These are phyloP conservation scores for Ascochyta clinopodiicola DNA, from an alignment of 2,329 filamentous ascomycete species.

Conservation along the genomic window DNA sequence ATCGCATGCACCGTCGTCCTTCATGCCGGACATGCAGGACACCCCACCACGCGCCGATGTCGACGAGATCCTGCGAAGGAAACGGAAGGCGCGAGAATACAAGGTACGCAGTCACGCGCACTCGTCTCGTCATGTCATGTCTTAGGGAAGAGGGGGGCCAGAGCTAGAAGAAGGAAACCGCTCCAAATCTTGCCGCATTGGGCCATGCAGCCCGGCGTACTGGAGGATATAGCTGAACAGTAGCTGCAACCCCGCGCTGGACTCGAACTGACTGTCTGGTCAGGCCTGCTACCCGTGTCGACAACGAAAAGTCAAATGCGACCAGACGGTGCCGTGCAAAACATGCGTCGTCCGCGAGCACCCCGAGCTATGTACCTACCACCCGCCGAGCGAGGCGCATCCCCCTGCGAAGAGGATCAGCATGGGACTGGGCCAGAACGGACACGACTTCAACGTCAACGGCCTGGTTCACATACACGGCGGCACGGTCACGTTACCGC, in stretches of 20 bases:
- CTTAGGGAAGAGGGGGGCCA: background rate
- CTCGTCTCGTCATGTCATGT: background rate
- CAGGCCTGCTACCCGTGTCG: conserved; percentile 59
- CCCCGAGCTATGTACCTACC: conserved; percentile 57
- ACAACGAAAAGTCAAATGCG: conserved; percentile 56
- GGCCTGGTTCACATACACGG: conserved; percentile 49
- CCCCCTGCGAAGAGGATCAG: conserved; percentile 49
- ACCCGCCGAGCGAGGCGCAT: conserved; percentile 49
- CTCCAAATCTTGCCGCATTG: conserved; percentile 23
- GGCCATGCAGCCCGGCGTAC: conserved; percentile 26
- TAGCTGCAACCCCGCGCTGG: conserved; percentile 19
- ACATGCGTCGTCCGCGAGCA: conserved; percentile 59
- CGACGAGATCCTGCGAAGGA: conserved; percentile 57
- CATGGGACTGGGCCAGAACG: conserved; percentile 43
- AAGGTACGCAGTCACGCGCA: conserved; percentile 45
- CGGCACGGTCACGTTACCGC: conserved; percentile 49
- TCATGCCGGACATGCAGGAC: conserved; percentile 42
- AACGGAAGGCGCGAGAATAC: conserved; percentile 59
- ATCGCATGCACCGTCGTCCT: conserved; percentile 28
- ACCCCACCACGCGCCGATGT: conserved; percentile 55
- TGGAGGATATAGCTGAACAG: conserved; percentile 3
- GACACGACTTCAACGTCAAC: conserved; percentile 45
- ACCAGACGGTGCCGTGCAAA: conserved; percentile 56
- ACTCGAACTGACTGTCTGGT: conserved; percentile 25
- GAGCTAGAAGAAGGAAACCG: background rate